Evolutionary conservation across 768 basidiomycete species (phyloP), one percentile per base, ranked within the genome.

Genomic region (Boletus tomentosulus): DNA sequence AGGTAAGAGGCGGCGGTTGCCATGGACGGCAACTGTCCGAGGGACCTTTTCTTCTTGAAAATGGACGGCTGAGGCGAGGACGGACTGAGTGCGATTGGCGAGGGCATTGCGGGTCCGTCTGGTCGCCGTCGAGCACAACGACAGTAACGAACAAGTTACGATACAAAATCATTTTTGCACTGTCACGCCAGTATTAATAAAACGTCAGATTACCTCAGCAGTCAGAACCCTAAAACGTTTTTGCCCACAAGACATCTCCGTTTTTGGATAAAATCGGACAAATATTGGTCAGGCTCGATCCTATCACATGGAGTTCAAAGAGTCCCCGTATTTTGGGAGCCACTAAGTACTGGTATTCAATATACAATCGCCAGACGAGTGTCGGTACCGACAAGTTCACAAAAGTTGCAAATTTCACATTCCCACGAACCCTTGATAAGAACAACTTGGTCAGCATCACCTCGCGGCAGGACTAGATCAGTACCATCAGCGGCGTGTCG

Each of bases 31-130:
- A 33, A 41, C 53, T 66, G 71, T 2, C 60, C 57, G 12, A 62
- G 46, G 9, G 76, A 73, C 43, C 69, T 70, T 62, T 86, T 86
- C 74, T 78, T 81, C 71, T 77, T 81, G 73, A 86, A 85, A 24
- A 85, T 81, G 28, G 84, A 85, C 35, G 75, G 66, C 0, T 75
- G 71, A 25, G 78, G 76, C 24, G 79, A 75, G 12, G 78, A 68
- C 56, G 80, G 76, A 55, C 73, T 75, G 55, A 86, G 64, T 0
- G 85, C 86, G 74, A 87, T 87, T 38, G 86, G 86, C 4, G 86
- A 87, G 46, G 81, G 72, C 73, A 76, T 75, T 27, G 50, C 33
- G 54, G 34, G 44, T 33, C 46, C 46, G 53, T 38, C 34, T 42
- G 33, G 33, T 48, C 38, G 55, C 19, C 54, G 58, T 46, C 35